These are phyloP conservation scores for Penicillium sp. DNA, from an alignment of 2,329 filamentous ascomycete species.

Conservation along the genomic window DNA sequence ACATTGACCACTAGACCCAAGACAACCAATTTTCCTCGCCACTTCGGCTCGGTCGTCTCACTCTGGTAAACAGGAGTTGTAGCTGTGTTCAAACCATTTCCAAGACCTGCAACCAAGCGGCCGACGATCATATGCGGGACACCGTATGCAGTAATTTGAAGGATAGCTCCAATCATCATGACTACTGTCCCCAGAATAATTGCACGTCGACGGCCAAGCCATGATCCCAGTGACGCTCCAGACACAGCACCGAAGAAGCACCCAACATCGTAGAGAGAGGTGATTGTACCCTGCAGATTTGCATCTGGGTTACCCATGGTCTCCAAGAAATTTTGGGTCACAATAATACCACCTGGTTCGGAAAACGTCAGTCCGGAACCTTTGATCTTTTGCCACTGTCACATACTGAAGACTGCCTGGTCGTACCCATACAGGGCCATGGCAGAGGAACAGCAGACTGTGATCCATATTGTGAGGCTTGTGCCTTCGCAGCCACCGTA, in stretches of 20 bases:
- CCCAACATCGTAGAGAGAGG: conserved; percentile 27
- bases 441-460: conserved; percentile 1
- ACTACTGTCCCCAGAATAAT: conserved; percentile 20
- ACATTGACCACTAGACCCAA: conserved; percentile 46
- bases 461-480: not conserved
- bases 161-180: conserved; percentile 28
- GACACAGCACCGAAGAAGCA: conserved; percentile 29
- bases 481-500: not conserved
- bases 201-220: conserved; percentile 27
- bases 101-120: conserved; percentile 52
- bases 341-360: conserved; percentile 22
- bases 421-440: conserved; percentile 11
- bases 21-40: conserved; percentile 46
- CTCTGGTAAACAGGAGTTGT: conserved; percentile 51
- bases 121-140: conserved; percentile 44
- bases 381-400: not conserved
- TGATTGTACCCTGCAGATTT: conserved; percentile 6
- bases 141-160: conserved; percentile 30
- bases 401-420: conserved; percentile 6
- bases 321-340: conserved; percentile 26
- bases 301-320: conserved; percentile 10
- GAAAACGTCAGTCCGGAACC: conserved; percentile 11
- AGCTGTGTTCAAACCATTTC: conserved; percentile 51
- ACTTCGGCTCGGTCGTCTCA: conserved; percentile 48
- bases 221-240: conserved; percentile 21